Evolutionary conservation across 2,329 filamentous ascomycete genomes (phyloP).

Genomic region (Dactylellina haptotyla): DNA sequence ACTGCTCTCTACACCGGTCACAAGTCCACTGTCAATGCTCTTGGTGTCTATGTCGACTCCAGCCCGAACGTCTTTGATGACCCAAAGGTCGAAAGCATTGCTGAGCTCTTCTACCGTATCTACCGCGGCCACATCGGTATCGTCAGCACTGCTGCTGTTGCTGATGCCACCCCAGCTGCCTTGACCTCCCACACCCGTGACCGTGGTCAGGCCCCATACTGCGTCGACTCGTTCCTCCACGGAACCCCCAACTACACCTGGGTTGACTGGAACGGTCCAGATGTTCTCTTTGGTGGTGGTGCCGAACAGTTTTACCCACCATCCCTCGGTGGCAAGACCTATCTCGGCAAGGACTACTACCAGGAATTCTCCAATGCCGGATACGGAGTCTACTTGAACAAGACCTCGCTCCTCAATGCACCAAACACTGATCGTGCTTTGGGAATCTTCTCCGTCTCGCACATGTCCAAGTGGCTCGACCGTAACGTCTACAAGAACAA

Average conservation of each 20-base stretch:
- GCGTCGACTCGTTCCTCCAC: slow-evolving; percentile 80
- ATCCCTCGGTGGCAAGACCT: slow-evolving; percentile 71
- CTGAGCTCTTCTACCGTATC: slow-evolving; percentile 78
- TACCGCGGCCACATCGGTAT: slow-evolving; percentile 69
- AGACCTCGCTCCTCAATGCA: slow-evolving; percentile 72
- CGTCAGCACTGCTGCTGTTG: slow-evolving; percentile 82
- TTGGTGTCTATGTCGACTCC: slow-evolving; percentile 83
- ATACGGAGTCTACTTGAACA: slow-evolving; percentile 78
- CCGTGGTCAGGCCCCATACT: slow-evolving; percentile 74
- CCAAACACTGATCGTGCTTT: slow-evolving; percentile 73
- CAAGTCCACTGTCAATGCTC: slow-evolving; percentile 74
- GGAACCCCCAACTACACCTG: slow-evolving; percentile 83
- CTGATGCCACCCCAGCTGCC: slow-evolving; percentile 83
- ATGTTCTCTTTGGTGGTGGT: slow-evolving; percentile 84
- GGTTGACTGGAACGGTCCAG: slow-evolving; percentile 77
- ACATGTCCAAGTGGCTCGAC: slow-evolving; percentile 86
- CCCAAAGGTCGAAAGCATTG: slow-evolving; percentile 85
- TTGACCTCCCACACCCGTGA: slow-evolving; percentile 77
- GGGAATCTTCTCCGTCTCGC: slow-evolving; percentile 78
- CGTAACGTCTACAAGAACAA: slow-evolving; percentile 82
- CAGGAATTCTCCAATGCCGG: slow-evolving; percentile 75
- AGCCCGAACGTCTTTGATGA: slow-evolving; percentile 79
- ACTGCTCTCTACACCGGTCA: slow-evolving; percentile 47
- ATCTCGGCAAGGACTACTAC: slow-evolving; percentile 77
- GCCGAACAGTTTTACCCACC: slow-evolving; percentile 75